Percentiles rank a stretch among this genome's conserved stretches.
These are phyloP conservation scores for Corymbia calophylla DNA, from an alignment of 441 rosid genomes.

Conservation along the genomic window DNA sequence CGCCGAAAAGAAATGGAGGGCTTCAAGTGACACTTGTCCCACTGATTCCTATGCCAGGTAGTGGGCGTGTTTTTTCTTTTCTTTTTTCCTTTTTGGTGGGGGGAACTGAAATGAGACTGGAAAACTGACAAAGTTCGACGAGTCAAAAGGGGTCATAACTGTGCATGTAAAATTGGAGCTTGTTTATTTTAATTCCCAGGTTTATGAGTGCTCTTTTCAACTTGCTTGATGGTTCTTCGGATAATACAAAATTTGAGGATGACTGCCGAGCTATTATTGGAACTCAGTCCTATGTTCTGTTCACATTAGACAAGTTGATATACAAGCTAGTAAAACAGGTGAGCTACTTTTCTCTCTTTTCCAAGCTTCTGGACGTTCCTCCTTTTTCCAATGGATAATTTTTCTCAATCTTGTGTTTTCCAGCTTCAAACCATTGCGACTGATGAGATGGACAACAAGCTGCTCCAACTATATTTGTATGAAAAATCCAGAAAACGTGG, in stretches of 20 bases:
- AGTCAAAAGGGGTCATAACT: not conserved
- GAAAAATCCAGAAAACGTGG: slow-evolving; percentile 80
- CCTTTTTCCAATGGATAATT: not conserved
- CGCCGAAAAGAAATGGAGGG: slow-evolving; percentile 87
- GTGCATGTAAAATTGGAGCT: not conserved
- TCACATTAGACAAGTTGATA: slow-evolving; percentile 93
- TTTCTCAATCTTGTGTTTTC: slow-evolving; percentile 1
- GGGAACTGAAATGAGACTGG: not conserved
- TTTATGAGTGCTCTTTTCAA: slow-evolving; percentile 92
- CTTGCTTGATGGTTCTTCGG: slow-evolving; percentile 93
- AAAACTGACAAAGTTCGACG: not conserved
- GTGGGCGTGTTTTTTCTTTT: not conserved
- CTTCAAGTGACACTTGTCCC: slow-evolving; percentile 60
- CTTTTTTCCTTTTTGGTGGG: not conserved
- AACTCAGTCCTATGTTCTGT: slow-evolving; percentile 89
- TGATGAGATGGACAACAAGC: slow-evolving; percentile 89
- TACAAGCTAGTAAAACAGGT: slow-evolving; percentile 96
- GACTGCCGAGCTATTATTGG: slow-evolving; percentile 96
- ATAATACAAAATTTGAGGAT: slow-evolving; percentile 93
- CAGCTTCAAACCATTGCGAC: slow-evolving; percentile 87
- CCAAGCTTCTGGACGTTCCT: not conserved
- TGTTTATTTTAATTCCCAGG: slow-evolving; percentile 31
- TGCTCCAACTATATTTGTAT: slow-evolving; percentile 72
- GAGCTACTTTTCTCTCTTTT: slow-evolving; percentile 1
- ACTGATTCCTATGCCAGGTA: slow-evolving; percentile 87